These are phyloP conservation scores for Trichosporon ovoides DNA, from an alignment of 1,284 basidiomycete species.

Conservation along the genomic window DNA sequence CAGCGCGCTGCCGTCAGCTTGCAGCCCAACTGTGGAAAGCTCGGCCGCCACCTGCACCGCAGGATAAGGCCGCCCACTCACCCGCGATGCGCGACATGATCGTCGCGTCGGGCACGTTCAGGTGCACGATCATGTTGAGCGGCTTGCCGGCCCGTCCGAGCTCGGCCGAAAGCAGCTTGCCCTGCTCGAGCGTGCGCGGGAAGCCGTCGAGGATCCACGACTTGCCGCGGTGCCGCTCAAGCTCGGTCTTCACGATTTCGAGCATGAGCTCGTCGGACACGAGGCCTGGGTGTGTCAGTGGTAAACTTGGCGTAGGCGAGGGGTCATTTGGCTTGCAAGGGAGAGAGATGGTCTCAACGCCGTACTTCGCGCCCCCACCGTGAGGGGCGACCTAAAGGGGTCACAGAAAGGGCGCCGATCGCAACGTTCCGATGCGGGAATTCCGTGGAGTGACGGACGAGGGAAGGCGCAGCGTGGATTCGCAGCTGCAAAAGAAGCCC, in stretches of 20 bases:
- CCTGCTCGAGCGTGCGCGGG: conserved; percentile 86
- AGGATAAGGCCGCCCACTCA: conserved; percentile 27
- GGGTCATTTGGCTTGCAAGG: no score
- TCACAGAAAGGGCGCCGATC: no score
- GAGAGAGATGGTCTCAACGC: no score
- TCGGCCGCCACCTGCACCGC: neutral
- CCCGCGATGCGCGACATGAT: conserved; percentile 81
- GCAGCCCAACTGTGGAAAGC: neutral
- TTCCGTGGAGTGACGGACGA: neutral
- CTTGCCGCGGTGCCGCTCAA: conserved; percentile 44
- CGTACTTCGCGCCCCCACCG: no score
- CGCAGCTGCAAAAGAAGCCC: no score
- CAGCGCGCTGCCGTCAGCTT: conserved; percentile 62
- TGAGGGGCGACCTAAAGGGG: no score
- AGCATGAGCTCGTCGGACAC: conserved; percentile 49
- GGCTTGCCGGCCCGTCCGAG: conserved; percentile 55
- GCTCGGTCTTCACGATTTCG: conserved; percentile 44
- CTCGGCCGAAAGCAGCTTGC: conserved; percentile 58
- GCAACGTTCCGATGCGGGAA: no score
- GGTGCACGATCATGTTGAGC: conserved; percentile 79
- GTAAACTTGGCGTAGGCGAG: neutral
- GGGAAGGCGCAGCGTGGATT: no score
- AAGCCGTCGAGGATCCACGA: conserved; percentile 94
- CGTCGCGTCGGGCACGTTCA: conserved; percentile 84
- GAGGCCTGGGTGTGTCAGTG: conserved; percentile 30